Percentiles rank a stretch among this genome's conserved stretches.
phyloP scores from a whole-genome alignment of 2,329 filamentous ascomycete species.

The Talaromyces atroroseus region DNA sequence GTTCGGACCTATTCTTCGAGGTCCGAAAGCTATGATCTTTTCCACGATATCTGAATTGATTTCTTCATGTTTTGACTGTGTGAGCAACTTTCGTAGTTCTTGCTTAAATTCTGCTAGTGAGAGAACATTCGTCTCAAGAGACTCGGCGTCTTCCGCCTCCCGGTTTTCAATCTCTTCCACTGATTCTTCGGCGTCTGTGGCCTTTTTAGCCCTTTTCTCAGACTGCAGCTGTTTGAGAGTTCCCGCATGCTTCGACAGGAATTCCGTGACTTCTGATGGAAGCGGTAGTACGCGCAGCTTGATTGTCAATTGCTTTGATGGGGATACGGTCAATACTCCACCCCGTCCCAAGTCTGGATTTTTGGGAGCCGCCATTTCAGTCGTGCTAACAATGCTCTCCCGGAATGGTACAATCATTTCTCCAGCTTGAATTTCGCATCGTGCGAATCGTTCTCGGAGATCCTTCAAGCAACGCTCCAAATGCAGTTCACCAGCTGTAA shows the following conservation, averaged over 20 bases:
- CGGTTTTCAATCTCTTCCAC: slow-evolving; percentile 36
- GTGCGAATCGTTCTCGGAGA: slow-evolving; percentile 83
- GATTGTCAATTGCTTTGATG: slow-evolving; percentile 79
- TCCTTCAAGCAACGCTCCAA: slow-evolving; percentile 91
- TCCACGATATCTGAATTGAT: slow-evolving; percentile 72
- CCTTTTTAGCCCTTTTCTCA: slow-evolving; percentile 53
- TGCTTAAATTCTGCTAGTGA: slow-evolving; percentile 71
- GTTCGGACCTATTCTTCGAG: slow-evolving; percentile 78
- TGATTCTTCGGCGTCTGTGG: slow-evolving; percentile 27
- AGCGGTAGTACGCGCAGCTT: slow-evolving; percentile 72
- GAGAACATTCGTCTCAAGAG: slow-evolving; percentile 57
- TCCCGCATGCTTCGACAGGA: slow-evolving; percentile 71
- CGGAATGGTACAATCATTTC: slow-evolving; percentile 93
- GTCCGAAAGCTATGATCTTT: slow-evolving; percentile 84
- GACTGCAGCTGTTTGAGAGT: slow-evolving; percentile 76
- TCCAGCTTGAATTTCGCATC: slow-evolving; percentile 89
- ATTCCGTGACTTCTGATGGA: slow-evolving; percentile 72
- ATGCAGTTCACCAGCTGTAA: slow-evolving; percentile 91
- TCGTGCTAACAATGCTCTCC: slow-evolving; percentile 79
- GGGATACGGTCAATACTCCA: slow-evolving; percentile 66
- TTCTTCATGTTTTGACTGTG: slow-evolving; percentile 68
- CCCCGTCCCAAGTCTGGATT: slow-evolving; percentile 84
- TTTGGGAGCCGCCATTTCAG: slow-evolving; percentile 86
- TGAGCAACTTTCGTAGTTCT: slow-evolving; percentile 61
- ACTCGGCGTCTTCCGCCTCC: slow-evolving; percentile 51